Base-by-base conservation (phyloP, 805 yeast genomes). In the Candida tammaniensis region DNA sequence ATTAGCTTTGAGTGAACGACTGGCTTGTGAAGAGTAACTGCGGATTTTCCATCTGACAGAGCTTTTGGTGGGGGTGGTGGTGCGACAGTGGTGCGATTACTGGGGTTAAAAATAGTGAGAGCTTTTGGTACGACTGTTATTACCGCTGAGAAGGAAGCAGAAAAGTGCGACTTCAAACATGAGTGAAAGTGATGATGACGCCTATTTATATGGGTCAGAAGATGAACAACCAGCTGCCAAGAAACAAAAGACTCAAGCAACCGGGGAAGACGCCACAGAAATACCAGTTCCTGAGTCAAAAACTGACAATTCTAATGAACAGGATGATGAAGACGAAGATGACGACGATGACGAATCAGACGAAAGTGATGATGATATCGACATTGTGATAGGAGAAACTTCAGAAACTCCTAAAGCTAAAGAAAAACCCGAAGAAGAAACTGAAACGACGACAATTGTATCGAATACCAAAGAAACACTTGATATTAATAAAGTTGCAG, bases 161-260 rank as follows among this genome's bases (percentile, higher is more conserved):
- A n/a, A n/a, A n/a, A n/a, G n/a, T n/a, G n/a, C n/a, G n/a, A n/a
- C n/a, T n/a, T n/a, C n/a, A n/a, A n/a, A n/a, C n/a, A n/a, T n/a
- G n/a, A n/a, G n/a, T n/a, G n/a, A n/a, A n/a, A n/a, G n/a, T 22
- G 86, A 80, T 38, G 86, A 80, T 43, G 87, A 82, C 51, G 86
- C 80, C 14, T 81, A 73, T 51, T 69, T 80, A 39, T 80, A 80
- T 49, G 83, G 83, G 10, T 68, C 77, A 5, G 81, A 67, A 28
- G 68, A 63, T 51, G 47, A 48, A 33, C 38, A 53, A 30, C 48
- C 53, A 21, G 51, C 57, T 12, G 56, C 44, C 12, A 48, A 40
- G 54, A 44, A 32, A 37, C 42, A 20, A 38, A 43, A 40, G 27
- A 21, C 27, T 5, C 23, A 9, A 4, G 12, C 17, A 44, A 33